These are phyloP conservation scores for Fraxinus velutina DNA, from an alignment of 305 asterid genomes.

Conservation along the genomic window DNA sequence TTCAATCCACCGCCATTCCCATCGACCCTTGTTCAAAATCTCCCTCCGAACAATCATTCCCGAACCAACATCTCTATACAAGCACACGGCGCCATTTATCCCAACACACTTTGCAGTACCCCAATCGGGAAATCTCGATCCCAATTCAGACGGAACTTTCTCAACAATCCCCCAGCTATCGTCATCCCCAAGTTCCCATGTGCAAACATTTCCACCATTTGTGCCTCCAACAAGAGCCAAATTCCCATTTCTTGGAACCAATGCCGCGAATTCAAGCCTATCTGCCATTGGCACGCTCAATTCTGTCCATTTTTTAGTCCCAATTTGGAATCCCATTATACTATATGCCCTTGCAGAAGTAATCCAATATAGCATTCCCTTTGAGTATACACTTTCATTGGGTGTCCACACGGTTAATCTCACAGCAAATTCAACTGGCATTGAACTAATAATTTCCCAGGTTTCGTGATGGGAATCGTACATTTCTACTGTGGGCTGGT, in stretches of 20 bases:
- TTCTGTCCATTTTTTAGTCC: conserved; percentile 52
- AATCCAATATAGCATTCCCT: conserved; percentile 68
- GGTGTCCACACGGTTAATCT: conserved; percentile 91
- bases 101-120: conserved; percentile 56
- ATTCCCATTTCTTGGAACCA: conserved; percentile 50
- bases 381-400: conserved; percentile 48
- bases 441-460: conserved; percentile 41
- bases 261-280: conserved; percentile 72
- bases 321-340: conserved; percentile 55
- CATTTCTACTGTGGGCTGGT: conserved; percentile 60
- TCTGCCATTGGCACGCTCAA: conserved; percentile 69
- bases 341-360: conserved; percentile 76
- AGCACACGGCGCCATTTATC: conserved; percentile 45
- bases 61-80: conserved; percentile 59
- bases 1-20: conserved; percentile 68
- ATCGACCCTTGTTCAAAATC: conserved; percentile 18
- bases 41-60: conserved; percentile 57
- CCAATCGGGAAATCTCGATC: conserved; percentile 47
- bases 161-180: conserved; percentile 52
- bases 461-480: conserved; percentile 42
- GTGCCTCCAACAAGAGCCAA: conserved; percentile 62
- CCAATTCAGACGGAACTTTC: conserved; percentile 53
- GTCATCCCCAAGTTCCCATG: conserved; percentile 61
- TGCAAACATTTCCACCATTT: conserved; percentile 38
- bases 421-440: conserved; percentile 68